These are phyloP conservation scores for Chaetomiaceae sp. DNA, from an alignment of 2,329 filamentous ascomycete genomes.

Conservation along the genomic window DNA sequence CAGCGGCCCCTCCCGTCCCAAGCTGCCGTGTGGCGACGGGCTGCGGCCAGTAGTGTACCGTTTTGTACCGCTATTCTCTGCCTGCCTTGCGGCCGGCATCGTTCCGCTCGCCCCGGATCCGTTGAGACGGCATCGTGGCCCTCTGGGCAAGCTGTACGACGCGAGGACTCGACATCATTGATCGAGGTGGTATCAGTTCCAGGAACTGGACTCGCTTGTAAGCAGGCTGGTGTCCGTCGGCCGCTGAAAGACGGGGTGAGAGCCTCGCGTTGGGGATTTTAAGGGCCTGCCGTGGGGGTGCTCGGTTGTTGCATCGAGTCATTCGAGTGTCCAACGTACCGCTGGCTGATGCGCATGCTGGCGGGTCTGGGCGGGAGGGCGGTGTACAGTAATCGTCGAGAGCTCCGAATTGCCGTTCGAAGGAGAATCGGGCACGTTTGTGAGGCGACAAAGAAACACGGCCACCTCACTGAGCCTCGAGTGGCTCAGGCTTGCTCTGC, in stretches of 20 bases:
- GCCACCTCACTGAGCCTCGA: too few relatives aligned
- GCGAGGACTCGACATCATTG: neutral
- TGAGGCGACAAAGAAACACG: too few relatives aligned
- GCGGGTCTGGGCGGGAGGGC: neutral
- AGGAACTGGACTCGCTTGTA: neutral
- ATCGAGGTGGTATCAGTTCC: neutral
- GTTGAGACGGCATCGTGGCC: neutral
- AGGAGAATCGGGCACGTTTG: too few relatives aligned
- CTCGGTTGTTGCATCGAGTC: neutral
- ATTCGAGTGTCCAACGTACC: neutral
- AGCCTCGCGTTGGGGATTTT: neutral
- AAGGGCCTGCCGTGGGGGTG: neutral
- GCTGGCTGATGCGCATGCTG: neutral
- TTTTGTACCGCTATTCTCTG: neutral
- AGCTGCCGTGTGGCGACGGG: constrained; percentile 18
- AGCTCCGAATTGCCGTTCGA: too few relatives aligned
- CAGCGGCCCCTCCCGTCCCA: constrained; percentile 25
- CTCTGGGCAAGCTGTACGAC: neutral
- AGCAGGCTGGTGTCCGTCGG: neutral
- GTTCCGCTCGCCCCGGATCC: constrained; percentile 19
- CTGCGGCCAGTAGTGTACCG: constrained; percentile 11
- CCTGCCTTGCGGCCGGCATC: constrained; percentile 1
- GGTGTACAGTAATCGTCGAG: too few relatives aligned
- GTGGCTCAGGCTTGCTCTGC: too few relatives aligned
- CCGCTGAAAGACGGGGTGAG: neutral